A percentile compares a stretch with the other conserved stretches of the same genome.
Evolutionary conservation across 495 filamentous ascomycete genomes (phyloP).

Genomic region (Chlorociboria aeruginascens): DNA sequence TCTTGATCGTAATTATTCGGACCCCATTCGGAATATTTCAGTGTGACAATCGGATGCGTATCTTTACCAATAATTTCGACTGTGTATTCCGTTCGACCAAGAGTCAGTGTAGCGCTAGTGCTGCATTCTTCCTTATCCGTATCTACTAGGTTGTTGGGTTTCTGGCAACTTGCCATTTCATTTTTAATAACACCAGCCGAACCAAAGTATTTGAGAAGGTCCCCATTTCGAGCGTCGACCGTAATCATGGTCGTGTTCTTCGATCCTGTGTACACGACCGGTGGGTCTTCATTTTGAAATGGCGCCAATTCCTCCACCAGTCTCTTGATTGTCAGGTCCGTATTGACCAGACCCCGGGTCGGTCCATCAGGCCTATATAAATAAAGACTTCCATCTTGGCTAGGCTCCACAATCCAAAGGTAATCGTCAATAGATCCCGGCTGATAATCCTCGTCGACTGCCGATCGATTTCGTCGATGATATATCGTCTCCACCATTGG

Average conservation of each 20-base stretch:
- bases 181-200: slow-evolving; percentile 25
- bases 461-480: slow-evolving; percentile 57
- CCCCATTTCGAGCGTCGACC: slow-evolving; percentile 73
- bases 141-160: slow-evolving; percentile 39
- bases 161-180: slow-evolving; percentile 40
- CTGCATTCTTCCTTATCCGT: slow-evolving; percentile 51
- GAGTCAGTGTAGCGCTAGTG: slow-evolving; percentile 56
- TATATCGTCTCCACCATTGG: slow-evolving; percentile 88
- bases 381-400: slow-evolving; percentile 76
- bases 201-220: slow-evolving; percentile 45
- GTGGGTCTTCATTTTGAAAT: slow-evolving; percentile 52
- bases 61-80: slow-evolving; percentile 71
- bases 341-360: slow-evolving; percentile 64
- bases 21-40: slow-evolving; percentile 91
- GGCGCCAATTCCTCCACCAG: slow-evolving; percentile 66
- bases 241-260: slow-evolving; percentile 85
- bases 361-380: slow-evolving; percentile 64
- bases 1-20: slow-evolving; percentile 87
- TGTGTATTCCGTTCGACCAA: slow-evolving; percentile 79
- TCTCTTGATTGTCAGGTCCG: slow-evolving; percentile 72
- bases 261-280: slow-evolving; percentile 77
- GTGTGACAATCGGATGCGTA: slow-evolving; percentile 68
- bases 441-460: slow-evolving; percentile 32
- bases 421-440: slow-evolving; percentile 58
- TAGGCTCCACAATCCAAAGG: slow-evolving; percentile 95